Evolutionary conservation across 1,284 basidiomycete genomes (phyloP), one percentile per base, ranked within the genome.

Genomic region (Ceratobasidium sp.): DNA sequence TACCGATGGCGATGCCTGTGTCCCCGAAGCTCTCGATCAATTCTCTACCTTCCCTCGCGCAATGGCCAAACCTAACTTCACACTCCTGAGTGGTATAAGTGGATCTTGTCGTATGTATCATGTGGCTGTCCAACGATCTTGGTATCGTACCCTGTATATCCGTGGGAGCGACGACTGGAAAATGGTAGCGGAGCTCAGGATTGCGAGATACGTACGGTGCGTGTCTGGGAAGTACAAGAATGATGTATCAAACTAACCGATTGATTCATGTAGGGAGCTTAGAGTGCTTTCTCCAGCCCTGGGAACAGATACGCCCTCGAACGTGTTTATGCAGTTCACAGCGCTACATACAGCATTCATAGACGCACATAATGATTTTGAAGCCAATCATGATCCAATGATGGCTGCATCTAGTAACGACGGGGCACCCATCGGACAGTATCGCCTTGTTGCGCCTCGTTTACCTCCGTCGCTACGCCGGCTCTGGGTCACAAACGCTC

Each of bases 381-480:
- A 55, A 40, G 23, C 55, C 67, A 55, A 33, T 55, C 9, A 15
- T 26, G 7, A 9, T 9, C 39, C 13, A 39, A 42, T 20, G 15
- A 23, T 60, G 9, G n/a, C 58, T 26, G 46, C 10, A 49, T 49
- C 46, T 10, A 49, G 26, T 28, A 39, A 33, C 23, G 39, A 39
- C 58, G 6, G 23, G 9, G 39, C 13, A 20, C 26, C 71, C 15
- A 39, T 76, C 18, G 72, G 61, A 2, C 72, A 64, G 28, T 76
- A 76, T 53, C 60, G 49, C 26, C 46, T 66, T 20, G 61, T 76
- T 33, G 72, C 61, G 13, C 61, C 61, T 13, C 28, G 26, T 13
- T 63, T 64, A 5, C 72, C 72, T 10, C 23, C 44, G 28, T 64
- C 72, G 23, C 61, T 66, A 20, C 72, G 72, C 20, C 72, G 61